Evolutionary conservation across 2,329 filamentous ascomycete genomes (phyloP), one percentile per base, ranked within the genome.

Genomic region (Fusarium austroafricanum): DNA sequence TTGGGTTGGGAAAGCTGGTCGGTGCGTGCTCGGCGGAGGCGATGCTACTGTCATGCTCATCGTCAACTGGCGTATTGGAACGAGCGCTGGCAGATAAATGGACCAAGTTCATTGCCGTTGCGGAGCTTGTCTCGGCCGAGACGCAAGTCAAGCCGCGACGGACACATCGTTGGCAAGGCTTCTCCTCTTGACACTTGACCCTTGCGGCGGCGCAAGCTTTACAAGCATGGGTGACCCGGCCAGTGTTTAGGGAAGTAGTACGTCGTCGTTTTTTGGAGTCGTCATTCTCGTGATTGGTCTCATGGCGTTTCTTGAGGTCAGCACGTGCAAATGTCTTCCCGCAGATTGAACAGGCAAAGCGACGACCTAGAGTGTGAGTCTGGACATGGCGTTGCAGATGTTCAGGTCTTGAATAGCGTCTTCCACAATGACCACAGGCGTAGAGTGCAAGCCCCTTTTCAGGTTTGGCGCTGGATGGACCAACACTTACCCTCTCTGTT

Each of bases 181-280:
- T 87, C 21, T 78, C 72, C 57, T 87, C 85, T 62, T 86, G 84
- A 62, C 85, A 87, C 67, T 86, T 87, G 43, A 87, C 83, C 20
- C 85, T 79, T 12, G 85, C 84, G 18, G 80, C 73, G 5, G 85
- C 84, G 65, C 85, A 87, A 11, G 82, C 76, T 23, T 81, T 80
- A 65, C 85, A 87, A 15, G 85, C 85, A 65, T 86, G 83, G 11
- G 81, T 83, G 12, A 87, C 85, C 14, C 85, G 83, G 20, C 82
- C 81, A 3, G 82, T 78, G 17, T 78, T 81, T 5, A 82, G 81
- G 1, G 82, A 82, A 2, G 82, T 79, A 50, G 81, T 80, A 14
- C 83, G 80, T 35, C 84, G 79, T 33, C 83, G 78, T 68, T 82
- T 84, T 68, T 83, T 84, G 45, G 79, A 78, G 28, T 80, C 78